Evolutionary conservation across 129 eudicot genomes (phyloP).

Genomic region (Flaveria ramosissima): DNA sequence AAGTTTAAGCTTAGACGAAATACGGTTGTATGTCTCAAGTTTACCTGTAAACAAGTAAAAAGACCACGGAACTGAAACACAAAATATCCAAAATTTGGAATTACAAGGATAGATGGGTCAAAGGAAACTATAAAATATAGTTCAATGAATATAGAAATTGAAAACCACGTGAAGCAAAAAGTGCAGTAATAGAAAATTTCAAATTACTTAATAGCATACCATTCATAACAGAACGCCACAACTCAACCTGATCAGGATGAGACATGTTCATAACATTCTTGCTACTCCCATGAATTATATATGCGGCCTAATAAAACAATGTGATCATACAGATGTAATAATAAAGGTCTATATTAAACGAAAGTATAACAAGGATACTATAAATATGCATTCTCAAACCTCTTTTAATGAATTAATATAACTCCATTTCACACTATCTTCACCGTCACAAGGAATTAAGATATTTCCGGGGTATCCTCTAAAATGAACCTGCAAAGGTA

Average conservation of each 20-base stretch:
- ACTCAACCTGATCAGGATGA: slow-evolving; percentile 86
- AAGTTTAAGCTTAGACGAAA: slow-evolving; percentile 87
- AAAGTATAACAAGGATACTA: neutral
- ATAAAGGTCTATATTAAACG: neutral
- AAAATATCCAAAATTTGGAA: neutral
- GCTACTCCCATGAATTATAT: slow-evolving; percentile 83
- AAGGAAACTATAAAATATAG: neutral
- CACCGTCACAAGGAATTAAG: slow-evolving; percentile 94
- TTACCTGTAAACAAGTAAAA: slow-evolving; percentile 54
- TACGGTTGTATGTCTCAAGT: slow-evolving; percentile 60
- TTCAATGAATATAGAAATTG: neutral
- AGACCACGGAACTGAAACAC: neutral
- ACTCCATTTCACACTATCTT: slow-evolving; percentile 97
- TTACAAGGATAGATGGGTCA: neutral
- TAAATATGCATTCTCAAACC: slow-evolving; percentile 43
- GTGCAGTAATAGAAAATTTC: neutral
- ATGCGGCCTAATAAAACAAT: slow-evolving; percentile 70
- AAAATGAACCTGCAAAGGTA: slow-evolving; percentile 77
- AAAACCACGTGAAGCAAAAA: no score
- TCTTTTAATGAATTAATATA: slow-evolving; percentile 90
- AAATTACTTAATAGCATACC: slow-evolving; percentile 46
- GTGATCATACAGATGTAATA: neutral
- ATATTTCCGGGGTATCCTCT: slow-evolving; percentile 87
- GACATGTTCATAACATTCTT: slow-evolving; percentile 98
- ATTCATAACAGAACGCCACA: slow-evolving; percentile 81